These are phyloP conservation scores for Mortierella sp. DNA, from an alignment of 371 early-diverging fungal species.

Conservation along the genomic window DNA sequence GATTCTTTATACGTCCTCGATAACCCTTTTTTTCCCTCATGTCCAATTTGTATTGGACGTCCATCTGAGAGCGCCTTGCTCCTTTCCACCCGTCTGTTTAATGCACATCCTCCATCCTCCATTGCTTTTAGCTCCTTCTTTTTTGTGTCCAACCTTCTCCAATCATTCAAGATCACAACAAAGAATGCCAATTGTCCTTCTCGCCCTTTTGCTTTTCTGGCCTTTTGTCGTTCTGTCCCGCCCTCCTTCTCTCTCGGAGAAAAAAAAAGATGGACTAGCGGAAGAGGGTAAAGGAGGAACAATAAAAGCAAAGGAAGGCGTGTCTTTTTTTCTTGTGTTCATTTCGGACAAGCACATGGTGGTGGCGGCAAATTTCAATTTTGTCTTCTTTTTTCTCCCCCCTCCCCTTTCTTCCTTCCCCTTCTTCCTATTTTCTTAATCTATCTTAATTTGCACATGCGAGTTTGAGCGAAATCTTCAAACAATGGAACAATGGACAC, in stretches of 20 bases:
- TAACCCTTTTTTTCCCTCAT: background rate
- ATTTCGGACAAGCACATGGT: background rate
- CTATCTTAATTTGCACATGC: background rate
- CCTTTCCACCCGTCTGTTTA: background rate
- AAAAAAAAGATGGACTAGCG: background rate
- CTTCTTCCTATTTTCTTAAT: background rate
- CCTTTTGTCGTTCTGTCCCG: slow-evolving; percentile 12
- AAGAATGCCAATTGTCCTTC: background rate
- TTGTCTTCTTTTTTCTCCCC: no score
- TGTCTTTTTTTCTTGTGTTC: background rate
- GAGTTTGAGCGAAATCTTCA: background rate
- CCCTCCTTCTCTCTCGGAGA: background rate
- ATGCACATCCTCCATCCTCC: background rate
- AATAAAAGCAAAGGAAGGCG: background rate
- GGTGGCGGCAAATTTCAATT: no score
- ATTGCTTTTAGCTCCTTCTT: background rate
- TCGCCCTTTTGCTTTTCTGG: slow-evolving; percentile 16
- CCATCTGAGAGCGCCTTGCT: background rate
- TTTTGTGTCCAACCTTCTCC: background rate
- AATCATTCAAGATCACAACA: background rate
- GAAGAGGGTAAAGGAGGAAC: no score
- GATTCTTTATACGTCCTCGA: background rate
- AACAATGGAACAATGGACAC: background rate
- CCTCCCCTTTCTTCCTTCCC: no score
- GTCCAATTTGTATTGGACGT: background rate